Base-by-base conservation (phyloP, 2,329 filamentous ascomycete species). In the Aspergillus sergii region DNA sequence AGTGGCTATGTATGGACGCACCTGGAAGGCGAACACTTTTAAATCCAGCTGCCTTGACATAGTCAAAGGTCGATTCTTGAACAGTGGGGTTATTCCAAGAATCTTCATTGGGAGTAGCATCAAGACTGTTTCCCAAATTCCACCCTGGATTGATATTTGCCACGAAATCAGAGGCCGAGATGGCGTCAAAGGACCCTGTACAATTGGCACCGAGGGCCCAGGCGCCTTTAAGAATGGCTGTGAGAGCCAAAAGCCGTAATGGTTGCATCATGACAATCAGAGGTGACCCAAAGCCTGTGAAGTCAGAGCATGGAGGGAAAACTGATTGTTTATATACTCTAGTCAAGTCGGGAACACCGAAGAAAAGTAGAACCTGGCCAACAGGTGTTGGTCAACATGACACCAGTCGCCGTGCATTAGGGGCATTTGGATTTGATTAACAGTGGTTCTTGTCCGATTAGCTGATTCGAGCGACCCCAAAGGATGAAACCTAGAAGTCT, bases 81-180 rank as follows among this genome's bases (percentile, higher is more conserved):
- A 87, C 84, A 0, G 83, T 80, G 0, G 81, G 78, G 61, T 88
- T 88, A 66, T 85, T 85, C 86, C 86, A 89, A 2, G 81, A 84
- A 6, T 84, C 85, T 70, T 89, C 86, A 56, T 82, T 77, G 6
- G 85, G 82, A 9, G 81, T 74, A 1, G 85, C 84, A 69, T 88
- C 87, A 34, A 88, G 79, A 0, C 85, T 87, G 61, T 88, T 88
- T 11, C 86, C 86, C 10, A 88, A 68, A 66, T 88, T 88, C 86
- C 86, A 88, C 9, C 86, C 86, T 0, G 85, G 83, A 56, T 84
- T 84, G 46, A 87, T 76, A 10, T 77, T 80, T 6, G 78, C 76
- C 55, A 87, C 76, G 57, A 78, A 86, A 3, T 81, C 73, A 0
- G 76, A 72, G 0, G 84, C 84, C 0, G 83, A 79, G 54, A 85